These are phyloP conservation scores for Dictyostelium citrinum DNA, from an alignment of 78 protist species.

Conservation along the genomic window DNA sequence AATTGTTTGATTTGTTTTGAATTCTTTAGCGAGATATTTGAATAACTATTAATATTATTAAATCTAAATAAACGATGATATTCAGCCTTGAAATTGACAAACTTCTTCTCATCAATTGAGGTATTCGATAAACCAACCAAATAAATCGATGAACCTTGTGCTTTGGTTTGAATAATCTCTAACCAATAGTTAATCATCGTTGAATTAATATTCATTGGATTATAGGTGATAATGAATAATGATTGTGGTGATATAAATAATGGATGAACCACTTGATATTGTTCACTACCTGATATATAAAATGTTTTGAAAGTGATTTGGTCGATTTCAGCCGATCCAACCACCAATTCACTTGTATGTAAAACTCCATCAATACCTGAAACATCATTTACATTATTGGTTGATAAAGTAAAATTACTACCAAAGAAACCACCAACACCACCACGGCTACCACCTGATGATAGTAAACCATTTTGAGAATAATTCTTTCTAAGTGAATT, in stretches of 20 bases:
- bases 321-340: not conserved
- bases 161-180: slow-evolving; percentile 50
- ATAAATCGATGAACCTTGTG: slow-evolving; percentile 27
- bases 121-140: slow-evolving; percentile 5
- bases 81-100: not conserved
- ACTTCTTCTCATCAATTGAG: slow-evolving; percentile 33
- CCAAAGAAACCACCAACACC: not conserved
- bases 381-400: not conserved
- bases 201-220: not conserved
- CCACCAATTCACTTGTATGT: not conserved
- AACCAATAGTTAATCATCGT: slow-evolving; percentile 42
- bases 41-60: not conserved
- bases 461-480: not conserved
- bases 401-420: not conserved
- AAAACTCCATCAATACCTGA: not conserved
- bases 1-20: slow-evolving; percentile 27
- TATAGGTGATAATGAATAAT: slow-evolving; percentile 32
- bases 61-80: not conserved
- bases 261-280: slow-evolving; percentile 30
- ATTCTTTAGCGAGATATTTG: not conserved
- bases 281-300: slow-evolving; percentile 33
- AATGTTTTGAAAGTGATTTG: slow-evolving; percentile 20
- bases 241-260: slow-evolving; percentile 58
- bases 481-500: slow-evolving; percentile 17
- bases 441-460: not conserved